A percentile compares a stretch with the other conserved stretches of the same genome.
Evolutionary conservation across 495 filamentous ascomycete genomes (phyloP).

Genomic region (Margaritispora aquatica): DNA sequence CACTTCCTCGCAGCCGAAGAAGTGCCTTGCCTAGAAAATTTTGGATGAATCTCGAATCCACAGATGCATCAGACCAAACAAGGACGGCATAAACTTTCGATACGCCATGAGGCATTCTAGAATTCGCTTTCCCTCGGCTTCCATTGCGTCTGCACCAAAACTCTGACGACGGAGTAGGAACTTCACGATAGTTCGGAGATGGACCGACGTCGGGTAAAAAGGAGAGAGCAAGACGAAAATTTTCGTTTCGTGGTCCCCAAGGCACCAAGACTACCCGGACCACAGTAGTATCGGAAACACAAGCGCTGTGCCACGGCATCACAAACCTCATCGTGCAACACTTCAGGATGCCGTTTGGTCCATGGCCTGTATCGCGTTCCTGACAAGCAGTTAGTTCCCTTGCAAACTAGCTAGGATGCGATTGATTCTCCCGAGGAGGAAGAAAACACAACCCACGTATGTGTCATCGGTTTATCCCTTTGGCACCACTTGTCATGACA

Average conservation of each 20-base stretch:
- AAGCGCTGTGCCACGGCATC: not conserved
- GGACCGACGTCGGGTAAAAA: not conserved
- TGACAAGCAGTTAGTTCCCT: not conserved
- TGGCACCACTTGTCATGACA: too few species aligned
- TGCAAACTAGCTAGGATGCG: not conserved
- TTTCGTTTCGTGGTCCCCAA: not conserved
- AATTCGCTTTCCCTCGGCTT: not conserved
- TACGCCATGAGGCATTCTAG: not conserved
- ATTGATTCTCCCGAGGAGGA: not conserved
- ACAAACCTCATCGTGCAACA: not conserved
- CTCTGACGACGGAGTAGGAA: not conserved
- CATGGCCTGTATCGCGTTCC: not conserved
- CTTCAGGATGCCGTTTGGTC: not conserved
- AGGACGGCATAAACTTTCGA: not conserved
- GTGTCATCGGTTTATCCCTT: too few species aligned
- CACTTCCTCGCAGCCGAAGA: not conserved
- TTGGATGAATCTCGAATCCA: not conserved
- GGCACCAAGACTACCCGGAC: not conserved
- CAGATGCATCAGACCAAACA: not conserved
- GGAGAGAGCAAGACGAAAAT: not conserved
- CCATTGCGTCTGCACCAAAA: not conserved
- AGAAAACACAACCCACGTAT: not conserved
- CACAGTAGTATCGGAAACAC: not conserved
- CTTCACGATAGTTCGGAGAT: not conserved
- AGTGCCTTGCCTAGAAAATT: not conserved